Base-by-base conservation (phyloP, 176 grass and related monocot species). In the Phragmites australis region DNA sequence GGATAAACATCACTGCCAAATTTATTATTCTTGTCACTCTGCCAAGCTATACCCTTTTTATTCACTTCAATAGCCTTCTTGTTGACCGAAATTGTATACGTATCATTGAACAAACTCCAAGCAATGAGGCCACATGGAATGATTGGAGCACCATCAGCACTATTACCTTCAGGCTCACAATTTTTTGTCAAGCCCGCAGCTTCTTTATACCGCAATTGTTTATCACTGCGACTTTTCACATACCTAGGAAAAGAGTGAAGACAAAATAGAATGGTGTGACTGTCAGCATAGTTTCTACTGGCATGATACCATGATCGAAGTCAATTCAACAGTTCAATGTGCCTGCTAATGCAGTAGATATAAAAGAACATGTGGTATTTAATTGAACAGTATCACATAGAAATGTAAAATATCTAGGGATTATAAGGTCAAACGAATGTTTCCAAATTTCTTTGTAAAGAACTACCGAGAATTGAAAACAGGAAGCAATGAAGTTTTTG, bases 21-120 rank as follows among this genome's bases (percentile, higher is more conserved):
- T 77, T 94, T 94, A 49, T 83, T 76, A 0, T 83, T 81, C 54
- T 88, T 91, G 70, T 94, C 90, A 78, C 95, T 94, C 41, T 75
- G 81, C 95, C 95, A 97, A 41, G 95, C 90, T 81, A 97, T 97
- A 57, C 93, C 81, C 57, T 89, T 92, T 80, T 97, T 97, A 26
- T 94, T 93, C 52, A 97, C 88, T 82, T 86, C 76, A 77, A 86
- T 44, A 65, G 44, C 21, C 55, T 70, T 83, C 74, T 70, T 92
- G 43, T 90, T 84, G 51, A 87, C 67, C 27, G 78, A 80, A 63
- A 94, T 85, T 52, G 47, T 77, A 55, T 91, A 97, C 6, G 95
- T 94, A 46, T 97, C 95, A 63, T 93, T 94, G 83, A 94, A 97
- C 64, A 98, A 55, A 82, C 92, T 98, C 95, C 95, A 94, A 70